Conservation (phyloP, 352 stramenopile species). For the Pythium insidiosum region DNA sequence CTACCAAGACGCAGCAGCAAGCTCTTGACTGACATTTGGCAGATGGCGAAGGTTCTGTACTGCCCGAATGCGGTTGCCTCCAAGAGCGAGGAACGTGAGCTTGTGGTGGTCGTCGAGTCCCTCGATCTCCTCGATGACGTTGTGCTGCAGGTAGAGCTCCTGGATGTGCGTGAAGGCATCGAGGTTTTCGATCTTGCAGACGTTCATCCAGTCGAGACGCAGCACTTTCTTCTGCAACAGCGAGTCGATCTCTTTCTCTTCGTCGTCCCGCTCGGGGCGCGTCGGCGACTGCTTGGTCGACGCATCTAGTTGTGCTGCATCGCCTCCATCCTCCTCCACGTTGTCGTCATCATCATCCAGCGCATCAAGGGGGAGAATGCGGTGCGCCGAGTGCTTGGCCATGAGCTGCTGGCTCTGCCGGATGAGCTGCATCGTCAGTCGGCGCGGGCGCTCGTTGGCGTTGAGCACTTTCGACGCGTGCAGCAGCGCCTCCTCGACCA, state of each 20-base stretch:
- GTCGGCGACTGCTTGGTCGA: conserved; percentile 4
- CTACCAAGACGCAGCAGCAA: no score
- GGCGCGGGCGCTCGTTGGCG: conserved; percentile 25
- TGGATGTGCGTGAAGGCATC: conserved; percentile 67
- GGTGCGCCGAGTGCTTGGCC: no score
- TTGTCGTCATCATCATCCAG: no score
- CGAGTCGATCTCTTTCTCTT: conserved; percentile 23
- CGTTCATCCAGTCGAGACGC: conserved; percentile 63
- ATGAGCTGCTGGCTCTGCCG: no score
- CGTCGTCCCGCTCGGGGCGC: conserved; percentile 4
- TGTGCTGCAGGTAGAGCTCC: conserved; percentile 75
- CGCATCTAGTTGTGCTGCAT: no score
- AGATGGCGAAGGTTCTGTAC: conserved; percentile 54
- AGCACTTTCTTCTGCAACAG: conserved; percentile 51
- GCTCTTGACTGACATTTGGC: conserved; percentile 27
- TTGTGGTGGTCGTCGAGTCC: conserved; percentile 47
- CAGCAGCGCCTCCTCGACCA: conserved; percentile 32
- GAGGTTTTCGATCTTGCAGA: conserved; percentile 67
- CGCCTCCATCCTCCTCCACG: no score
- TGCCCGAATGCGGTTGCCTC: conserved; percentile 50
- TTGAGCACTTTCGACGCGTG: conserved; percentile 21
- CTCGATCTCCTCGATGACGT: conserved; percentile 54
- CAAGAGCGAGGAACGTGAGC: conserved; percentile 54
- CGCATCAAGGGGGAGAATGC: no score
- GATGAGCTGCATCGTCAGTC: conserved; percentile 65